Evolutionary conservation across 139 green algal genomes (phyloP).

Genomic region (Picochlorum costavermella): DNA sequence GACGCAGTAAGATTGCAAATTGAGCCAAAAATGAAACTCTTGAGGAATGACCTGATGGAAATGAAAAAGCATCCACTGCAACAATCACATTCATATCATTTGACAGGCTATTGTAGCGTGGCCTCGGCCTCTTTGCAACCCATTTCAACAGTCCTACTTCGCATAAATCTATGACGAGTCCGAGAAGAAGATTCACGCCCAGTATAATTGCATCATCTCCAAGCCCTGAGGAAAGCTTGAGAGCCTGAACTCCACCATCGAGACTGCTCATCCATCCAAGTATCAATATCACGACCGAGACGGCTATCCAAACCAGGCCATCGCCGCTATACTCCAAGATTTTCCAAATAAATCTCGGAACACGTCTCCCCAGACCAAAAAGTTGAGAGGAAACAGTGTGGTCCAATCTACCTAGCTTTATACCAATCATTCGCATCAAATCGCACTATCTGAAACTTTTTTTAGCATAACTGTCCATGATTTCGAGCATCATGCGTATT

Average conservation of each 20-base stretch:
- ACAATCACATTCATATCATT: conserved; percentile 49
- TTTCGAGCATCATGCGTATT: no score
- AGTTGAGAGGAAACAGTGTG: not conserved
- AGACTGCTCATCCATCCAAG: no score
- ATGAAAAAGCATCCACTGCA: conserved; percentile 47
- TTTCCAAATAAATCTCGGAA: conserved; percentile 32
- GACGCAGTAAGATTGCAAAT: conserved; percentile 20
- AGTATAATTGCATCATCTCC: no score
- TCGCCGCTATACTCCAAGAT: conserved; percentile 43
- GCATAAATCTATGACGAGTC: conserved; percentile 40
- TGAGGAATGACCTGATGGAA: conserved; percentile 49
- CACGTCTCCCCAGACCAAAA: not conserved
- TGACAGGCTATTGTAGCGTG: conserved; percentile 40
- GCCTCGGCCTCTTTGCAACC: conserved; percentile 27
- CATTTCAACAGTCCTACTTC: conserved; percentile 43
- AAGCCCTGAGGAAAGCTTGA: no score
- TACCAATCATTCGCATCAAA: no score
- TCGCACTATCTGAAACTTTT: no score
- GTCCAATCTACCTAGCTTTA: not conserved
- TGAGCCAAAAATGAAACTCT: conserved; percentile 42
- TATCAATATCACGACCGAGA: not conserved
- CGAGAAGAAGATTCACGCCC: conserved; percentile 21
- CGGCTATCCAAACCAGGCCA: conserved; percentile 41
- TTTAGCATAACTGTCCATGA: no score
- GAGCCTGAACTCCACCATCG: no score